phyloP scores from a whole-genome alignment of 2,329 filamentous ascomycete species.

The Monosporascus sp. region DNA sequence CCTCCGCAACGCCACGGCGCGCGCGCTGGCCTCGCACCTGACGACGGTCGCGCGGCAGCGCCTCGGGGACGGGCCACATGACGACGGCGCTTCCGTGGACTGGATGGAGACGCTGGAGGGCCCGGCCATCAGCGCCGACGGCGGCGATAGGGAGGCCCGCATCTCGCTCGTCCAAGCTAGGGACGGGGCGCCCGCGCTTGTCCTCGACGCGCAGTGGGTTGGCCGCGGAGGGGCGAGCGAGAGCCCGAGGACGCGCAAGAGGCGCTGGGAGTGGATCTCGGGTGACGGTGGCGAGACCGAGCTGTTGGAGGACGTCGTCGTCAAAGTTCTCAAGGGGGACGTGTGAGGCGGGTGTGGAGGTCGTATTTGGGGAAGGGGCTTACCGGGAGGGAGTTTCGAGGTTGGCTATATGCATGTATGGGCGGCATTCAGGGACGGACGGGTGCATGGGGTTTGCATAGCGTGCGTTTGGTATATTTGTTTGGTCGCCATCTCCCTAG shows the following conservation, averaged over 20 bases:
- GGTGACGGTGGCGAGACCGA: too few species aligned
- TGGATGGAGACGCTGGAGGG: constrained; percentile 18
- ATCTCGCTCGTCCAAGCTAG: constrained; percentile 46
- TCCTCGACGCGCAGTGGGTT: constrained; percentile 17
- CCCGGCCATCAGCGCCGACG: constrained; percentile 12
- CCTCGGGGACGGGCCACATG: constrained; percentile 6
- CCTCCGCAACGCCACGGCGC: constrained; percentile 37
- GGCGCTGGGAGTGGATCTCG: too few species aligned
- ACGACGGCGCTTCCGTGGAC: constrained; percentile 12
- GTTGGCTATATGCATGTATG: too few species aligned
- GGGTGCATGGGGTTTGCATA: too few species aligned
- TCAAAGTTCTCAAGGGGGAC: too few species aligned
- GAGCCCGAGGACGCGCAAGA: constrained; percentile 8
- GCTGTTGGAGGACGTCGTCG: too few species aligned
- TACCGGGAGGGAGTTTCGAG: too few species aligned
- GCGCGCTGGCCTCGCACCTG: constrained; percentile 15
- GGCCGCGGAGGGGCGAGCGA: not conserved
- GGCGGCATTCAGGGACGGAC: too few species aligned
- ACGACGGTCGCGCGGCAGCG: constrained; percentile 4
- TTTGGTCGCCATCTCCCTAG: too few species aligned
- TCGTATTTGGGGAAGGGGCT: too few species aligned
- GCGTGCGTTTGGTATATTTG: too few species aligned
- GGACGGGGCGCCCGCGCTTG: constrained; percentile 30
- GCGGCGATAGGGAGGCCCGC: constrained; percentile 10
- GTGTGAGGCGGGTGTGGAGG: too few species aligned